Conservation (phyloP, 371 early-diverging fungal species). For the Sporodiniella umbellata region DNA sequence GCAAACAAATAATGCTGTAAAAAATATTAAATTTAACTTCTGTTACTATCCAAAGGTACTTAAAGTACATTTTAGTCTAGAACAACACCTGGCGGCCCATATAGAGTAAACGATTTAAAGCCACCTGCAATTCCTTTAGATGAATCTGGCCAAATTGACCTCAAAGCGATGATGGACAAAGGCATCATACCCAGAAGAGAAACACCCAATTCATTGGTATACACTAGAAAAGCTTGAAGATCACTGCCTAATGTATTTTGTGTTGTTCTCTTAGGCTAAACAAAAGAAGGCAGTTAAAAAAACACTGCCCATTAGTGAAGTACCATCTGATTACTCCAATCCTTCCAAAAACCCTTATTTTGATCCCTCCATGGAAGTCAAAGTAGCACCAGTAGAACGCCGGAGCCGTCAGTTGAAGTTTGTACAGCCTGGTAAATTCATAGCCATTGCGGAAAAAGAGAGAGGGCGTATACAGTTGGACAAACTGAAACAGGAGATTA, state of each 20-base stretch:
- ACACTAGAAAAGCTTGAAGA: not conserved
- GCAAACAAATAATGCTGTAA: slow-evolving; percentile 7
- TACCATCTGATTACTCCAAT: slow-evolving; percentile 53
- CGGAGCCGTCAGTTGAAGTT: slow-evolving; percentile 67
- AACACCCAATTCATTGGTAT: slow-evolving; percentile 50
- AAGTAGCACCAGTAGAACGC: slow-evolving; percentile 52
- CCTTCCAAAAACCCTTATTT: slow-evolving; percentile 84
- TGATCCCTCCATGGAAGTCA: slow-evolving; percentile 64
- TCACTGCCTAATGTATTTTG: not conserved
- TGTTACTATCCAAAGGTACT: slow-evolving; percentile 2
- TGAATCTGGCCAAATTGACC: slow-evolving; percentile 37
- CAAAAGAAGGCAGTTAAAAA: slow-evolving; percentile 38
- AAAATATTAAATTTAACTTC: too few species aligned
- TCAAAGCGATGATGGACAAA: slow-evolving; percentile 50
- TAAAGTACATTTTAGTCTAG: not conserved
- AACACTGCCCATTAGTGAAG: slow-evolving; percentile 18
- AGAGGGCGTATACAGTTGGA: slow-evolving; percentile 79
- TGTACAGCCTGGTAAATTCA: slow-evolving; percentile 77
- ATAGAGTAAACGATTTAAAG: slow-evolving; percentile 8
- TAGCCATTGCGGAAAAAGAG: slow-evolving; percentile 77
- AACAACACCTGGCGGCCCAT: not conserved
- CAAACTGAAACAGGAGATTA: slow-evolving; percentile 81
- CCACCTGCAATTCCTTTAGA: slow-evolving; percentile 27
- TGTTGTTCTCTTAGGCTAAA: slow-evolving; percentile 28
- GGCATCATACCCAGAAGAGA: slow-evolving; percentile 55